These are phyloP conservation scores for Camellia oleifera DNA, from an alignment of 179 eudicot genomes.

Conservation along the genomic window DNA sequence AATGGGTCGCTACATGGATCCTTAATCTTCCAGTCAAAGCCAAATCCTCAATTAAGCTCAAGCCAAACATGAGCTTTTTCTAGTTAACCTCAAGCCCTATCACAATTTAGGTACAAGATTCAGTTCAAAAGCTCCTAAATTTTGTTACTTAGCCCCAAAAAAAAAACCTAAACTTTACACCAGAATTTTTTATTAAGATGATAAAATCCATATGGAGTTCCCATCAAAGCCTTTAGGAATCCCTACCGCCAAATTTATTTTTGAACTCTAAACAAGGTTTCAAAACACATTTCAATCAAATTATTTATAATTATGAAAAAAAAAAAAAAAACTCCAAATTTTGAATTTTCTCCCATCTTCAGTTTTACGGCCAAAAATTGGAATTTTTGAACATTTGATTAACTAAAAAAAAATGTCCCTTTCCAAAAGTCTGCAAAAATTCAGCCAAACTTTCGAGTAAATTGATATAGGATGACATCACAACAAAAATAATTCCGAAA, in stretches of 20 bases:
- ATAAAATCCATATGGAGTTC: background rate
- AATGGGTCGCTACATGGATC: background rate
- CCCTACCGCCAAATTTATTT: background rate
- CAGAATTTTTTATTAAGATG: background rate
- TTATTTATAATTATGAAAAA: background rate
- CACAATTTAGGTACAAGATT: background rate
- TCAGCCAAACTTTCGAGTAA: background rate
- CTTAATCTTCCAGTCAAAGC: background rate
- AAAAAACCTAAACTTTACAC: too few relatives aligned
- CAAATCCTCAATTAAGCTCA: background rate
- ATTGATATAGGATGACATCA: background rate
- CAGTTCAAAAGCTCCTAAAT: background rate
- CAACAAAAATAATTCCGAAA: background rate
- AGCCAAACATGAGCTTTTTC: background rate
- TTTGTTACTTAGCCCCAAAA: background rate
- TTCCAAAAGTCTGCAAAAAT: background rate
- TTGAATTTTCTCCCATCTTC: background rate
- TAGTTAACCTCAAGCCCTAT: background rate
- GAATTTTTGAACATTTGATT: background rate
- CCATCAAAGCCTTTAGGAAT: background rate
- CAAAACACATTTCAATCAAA: background rate
- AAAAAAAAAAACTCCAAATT: background rate
- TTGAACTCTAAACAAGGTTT: conserved; percentile 2
- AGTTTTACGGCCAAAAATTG: background rate
- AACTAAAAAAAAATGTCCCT: too few relatives aligned